Percentiles rank a stretch among this genome's conserved stretches.
Evolutionary conservation across 1,139 yeast genomes (phyloP).

Genomic region (Suhomyces coccinellae): DNA sequence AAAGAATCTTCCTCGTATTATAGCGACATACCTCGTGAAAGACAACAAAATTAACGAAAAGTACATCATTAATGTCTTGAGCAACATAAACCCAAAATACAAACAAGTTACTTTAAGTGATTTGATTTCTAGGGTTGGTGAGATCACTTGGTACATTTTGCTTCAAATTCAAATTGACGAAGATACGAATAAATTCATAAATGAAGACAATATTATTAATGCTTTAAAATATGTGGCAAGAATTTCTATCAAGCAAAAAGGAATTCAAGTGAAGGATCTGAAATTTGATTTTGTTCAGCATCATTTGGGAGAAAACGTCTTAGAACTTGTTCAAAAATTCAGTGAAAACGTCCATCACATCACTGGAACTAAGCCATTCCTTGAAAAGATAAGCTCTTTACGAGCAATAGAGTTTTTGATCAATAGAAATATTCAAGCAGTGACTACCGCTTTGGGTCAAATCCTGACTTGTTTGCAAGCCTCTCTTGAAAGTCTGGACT

Average conservation of each 20-base stretch:
- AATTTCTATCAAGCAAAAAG: conserved; percentile 23
- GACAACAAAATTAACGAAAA: conserved; percentile 45
- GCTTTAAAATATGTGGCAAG: conserved; percentile 46
- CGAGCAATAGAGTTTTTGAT: conserved; percentile 73
- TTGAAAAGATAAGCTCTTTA: conserved; percentile 71
- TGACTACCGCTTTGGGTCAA: conserved; percentile 83
- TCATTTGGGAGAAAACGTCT: conserved; percentile 55
- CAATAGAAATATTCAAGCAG: conserved; percentile 56
- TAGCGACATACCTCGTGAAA: conserved; percentile 43
- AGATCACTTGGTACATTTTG: conserved; percentile 43
- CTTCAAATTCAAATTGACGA: conserved; percentile 39
- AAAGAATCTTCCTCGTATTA: conserved; percentile 38
- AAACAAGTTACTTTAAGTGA: conserved; percentile 38
- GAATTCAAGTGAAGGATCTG: conserved; percentile 10
- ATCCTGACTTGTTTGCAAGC: conserved; percentile 85
- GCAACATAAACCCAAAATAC: conserved; percentile 52
- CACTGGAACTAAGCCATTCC: conserved; percentile 67
- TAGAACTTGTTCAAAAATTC: conserved; percentile 78
- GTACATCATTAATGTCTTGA: conserved; percentile 54
- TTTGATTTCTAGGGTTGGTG: conserved; percentile 47
- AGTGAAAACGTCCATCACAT: conserved; percentile 77
- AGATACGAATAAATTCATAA: conserved; percentile 26
- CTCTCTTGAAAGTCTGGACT: conserved; percentile 62
- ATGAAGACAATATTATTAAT: conserved; percentile 33
- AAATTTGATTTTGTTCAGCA: conserved; percentile 21